These are phyloP conservation scores for Fusarium sp. DNA, from an alignment of 2,329 filamentous ascomycete species.

Conservation along the genomic window DNA sequence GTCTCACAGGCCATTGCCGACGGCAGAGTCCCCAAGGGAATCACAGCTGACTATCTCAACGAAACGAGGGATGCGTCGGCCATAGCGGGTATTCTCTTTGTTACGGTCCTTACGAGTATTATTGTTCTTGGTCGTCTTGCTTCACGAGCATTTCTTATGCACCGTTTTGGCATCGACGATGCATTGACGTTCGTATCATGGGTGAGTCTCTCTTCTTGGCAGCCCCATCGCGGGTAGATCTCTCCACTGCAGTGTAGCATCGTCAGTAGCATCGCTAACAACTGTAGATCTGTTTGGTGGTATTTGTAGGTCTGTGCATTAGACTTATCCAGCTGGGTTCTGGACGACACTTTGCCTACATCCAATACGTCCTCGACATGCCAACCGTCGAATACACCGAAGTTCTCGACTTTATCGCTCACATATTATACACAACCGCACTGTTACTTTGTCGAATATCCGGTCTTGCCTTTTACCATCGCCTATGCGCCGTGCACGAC, in stretches of 20 bases:
- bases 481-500: constrained; percentile 55
- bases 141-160: constrained; percentile 52
- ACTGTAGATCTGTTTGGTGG: constrained; percentile 51
- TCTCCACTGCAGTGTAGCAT: neutral
- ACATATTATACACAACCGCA: constrained; percentile 63
- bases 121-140: constrained; percentile 50
- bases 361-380: constrained; percentile 59
- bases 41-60: constrained; percentile 51
- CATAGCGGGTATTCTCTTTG: constrained; percentile 54
- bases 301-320: constrained; percentile 57
- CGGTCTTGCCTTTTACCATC: constrained; percentile 63
- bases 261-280: constrained; percentile 15
- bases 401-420: constrained; percentile 61
- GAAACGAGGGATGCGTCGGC: constrained; percentile 52
- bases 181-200: constrained; percentile 50
- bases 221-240: constrained; percentile 13
- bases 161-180: constrained; percentile 54
- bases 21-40: constrained; percentile 50
- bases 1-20: constrained; percentile 49
- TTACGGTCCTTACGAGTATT: constrained; percentile 50
- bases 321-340: constrained; percentile 60
- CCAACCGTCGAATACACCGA: constrained; percentile 56
- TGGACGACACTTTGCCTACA: constrained; percentile 58
- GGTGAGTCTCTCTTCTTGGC: constrained; percentile 44
- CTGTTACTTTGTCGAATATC: constrained; percentile 62